phyloP scores from a whole-genome alignment of 805 yeast genomes.

The Pichia exigua region DNA sequence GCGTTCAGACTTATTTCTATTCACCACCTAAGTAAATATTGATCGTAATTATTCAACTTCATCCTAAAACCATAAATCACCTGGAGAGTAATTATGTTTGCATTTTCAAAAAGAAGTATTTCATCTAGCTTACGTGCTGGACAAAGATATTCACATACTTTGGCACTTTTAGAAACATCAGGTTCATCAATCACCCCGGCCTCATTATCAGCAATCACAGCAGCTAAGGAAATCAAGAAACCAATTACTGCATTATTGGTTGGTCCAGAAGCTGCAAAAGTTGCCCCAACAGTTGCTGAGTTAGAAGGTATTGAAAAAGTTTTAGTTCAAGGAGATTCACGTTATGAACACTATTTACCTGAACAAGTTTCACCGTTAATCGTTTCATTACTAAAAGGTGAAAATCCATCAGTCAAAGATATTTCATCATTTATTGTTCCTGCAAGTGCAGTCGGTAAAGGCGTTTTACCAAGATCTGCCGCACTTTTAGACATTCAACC shows the following conservation, averaged over 20 bases:
- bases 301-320: slow-evolving; percentile 48
- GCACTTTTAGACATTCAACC: slow-evolving; percentile 86
- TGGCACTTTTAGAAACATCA: slow-evolving; percentile 65
- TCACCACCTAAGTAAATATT: too few species aligned
- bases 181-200: slow-evolving; percentile 53
- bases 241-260: slow-evolving; percentile 74
- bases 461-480: slow-evolving; percentile 77
- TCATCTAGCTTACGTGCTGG: background rate
- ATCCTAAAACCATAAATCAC: background rate
- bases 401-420: slow-evolving; percentile 31
- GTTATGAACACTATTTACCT: slow-evolving; percentile 65
- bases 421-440: slow-evolving; percentile 71
- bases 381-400: slow-evolving; percentile 36
- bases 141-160: slow-evolving; percentile 54
- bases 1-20: background rate
- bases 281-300: slow-evolving; percentile 43
- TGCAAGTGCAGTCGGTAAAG: slow-evolving; percentile 84
- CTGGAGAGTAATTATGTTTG: slow-evolving; percentile 1
- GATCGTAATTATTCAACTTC: too few species aligned
- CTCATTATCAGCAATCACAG: slow-evolving; percentile 64
- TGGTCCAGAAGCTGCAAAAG: slow-evolving; percentile 53
- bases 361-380: slow-evolving; percentile 73
- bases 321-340: slow-evolving; percentile 47
- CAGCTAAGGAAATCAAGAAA: slow-evolving; percentile 68
- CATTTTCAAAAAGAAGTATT: slow-evolving; percentile 2